Evolutionary conservation across 2,329 filamentous ascomycete species (phyloP), one percentile per base, ranked within the genome.

Genomic region (Didymosphaeria variabile): DNA sequence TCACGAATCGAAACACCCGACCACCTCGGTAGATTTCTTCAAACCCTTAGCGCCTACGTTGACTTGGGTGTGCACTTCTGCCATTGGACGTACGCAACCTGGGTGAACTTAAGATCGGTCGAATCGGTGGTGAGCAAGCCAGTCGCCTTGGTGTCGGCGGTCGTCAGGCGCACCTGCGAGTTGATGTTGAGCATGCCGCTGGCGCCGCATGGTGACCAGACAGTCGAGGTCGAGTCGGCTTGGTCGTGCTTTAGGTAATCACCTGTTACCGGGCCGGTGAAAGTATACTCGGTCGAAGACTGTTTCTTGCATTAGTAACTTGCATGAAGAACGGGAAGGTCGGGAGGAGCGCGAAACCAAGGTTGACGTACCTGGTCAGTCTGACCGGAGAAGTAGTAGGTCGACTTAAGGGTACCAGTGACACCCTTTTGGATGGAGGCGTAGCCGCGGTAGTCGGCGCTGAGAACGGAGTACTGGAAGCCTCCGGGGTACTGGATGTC

Each of bases 121-220:
- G 81, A 82, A 69, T 84, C 81, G 65, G 81, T 81, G 51, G 81
- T 83, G 63, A 84, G 74, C 19, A 81, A 67, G 58, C 81, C 82
- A 23, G 66, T 73, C 40, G 75, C 76, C 5, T 67, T 68, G 31
- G 67, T 31, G 63, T 72, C 70, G 32, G 67, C 67, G 59, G 67
- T 68, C 8, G 72, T 75, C 61, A 83, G 71, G 63, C 81, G 81
- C 66, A 79, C 77, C 68, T 84, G 81, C 32, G 82, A 84, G 77
- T 86, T 85, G 78, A 86, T 83, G 76, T 85, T 85, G 67, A 86
- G 79, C 63, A 83, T 75, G 59, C 82, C 82, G 42, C 80, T 77
- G 23, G 75, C 71, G 55, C 83, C 83, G 75, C 84, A 86, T 17
- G 83, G 82, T 52, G 83, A 85, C 84, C 84, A 86, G 61, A 85